Conservation (phyloP, 257 asterid species). For the Jacaranda mimosifolia region DNA sequence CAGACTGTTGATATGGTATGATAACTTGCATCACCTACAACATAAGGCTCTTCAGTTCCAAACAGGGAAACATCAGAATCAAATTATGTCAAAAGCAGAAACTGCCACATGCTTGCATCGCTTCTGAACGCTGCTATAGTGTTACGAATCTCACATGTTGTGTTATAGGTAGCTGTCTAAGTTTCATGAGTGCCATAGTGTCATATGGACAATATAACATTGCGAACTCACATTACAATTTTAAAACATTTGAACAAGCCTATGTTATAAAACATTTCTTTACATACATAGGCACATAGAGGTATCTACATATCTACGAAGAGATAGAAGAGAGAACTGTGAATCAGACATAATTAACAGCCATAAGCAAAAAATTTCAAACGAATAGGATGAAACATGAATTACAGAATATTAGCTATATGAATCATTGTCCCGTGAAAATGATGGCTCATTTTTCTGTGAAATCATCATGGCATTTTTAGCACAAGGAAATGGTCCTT, state of each 20-base stretch:
- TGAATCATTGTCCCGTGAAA: neutral
- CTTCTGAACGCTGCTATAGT: neutral
- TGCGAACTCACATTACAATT: neutral
- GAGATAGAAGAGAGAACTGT: neutral
- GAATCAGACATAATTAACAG: neutral
- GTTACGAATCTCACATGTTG: neutral
- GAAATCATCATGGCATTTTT: neutral
- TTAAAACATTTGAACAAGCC: neutral
- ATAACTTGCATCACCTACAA: slow-evolving; percentile 8
- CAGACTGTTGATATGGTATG: slow-evolving; percentile 6
- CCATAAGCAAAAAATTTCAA: neutral
- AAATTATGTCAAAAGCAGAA: slow-evolving; percentile 11
- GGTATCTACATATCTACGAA: neutral
- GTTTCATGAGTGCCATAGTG: neutral
- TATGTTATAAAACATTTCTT: neutral
- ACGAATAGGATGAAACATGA: slow-evolving; percentile 18
- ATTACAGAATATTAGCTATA: neutral
- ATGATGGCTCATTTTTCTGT: neutral
- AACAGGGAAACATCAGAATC: neutral
- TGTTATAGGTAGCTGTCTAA: neutral
- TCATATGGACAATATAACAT: slow-evolving; percentile 7
- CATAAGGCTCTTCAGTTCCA: neutral
- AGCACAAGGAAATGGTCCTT: slow-evolving; percentile 9
- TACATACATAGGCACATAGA: neutral
- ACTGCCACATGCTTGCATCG: slow-evolving; percentile 1